Evolutionary conservation across 306 rosid genomes (phyloP).

Genomic region (Castanea mollissima): DNA sequence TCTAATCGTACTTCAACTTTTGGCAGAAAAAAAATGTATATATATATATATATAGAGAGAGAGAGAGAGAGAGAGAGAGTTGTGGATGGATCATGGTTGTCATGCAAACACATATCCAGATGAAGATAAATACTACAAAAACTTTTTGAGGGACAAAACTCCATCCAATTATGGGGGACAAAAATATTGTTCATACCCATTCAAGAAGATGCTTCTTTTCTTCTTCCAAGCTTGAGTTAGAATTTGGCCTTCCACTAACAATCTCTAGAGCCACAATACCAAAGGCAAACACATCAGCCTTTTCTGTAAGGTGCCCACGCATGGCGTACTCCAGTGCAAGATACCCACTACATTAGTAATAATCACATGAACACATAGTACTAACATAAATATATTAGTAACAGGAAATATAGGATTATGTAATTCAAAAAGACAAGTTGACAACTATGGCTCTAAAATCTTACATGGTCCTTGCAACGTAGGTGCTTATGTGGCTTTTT

Average conservation of each 20-base stretch:
- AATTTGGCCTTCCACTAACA: constrained; percentile 71
- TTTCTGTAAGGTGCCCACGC: constrained; percentile 90
- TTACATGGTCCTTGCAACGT: constrained; percentile 83
- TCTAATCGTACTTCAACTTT: too few species aligned
- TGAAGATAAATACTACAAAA: too few species aligned
- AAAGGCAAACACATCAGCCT: constrained; percentile 86
- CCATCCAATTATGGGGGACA: neutral
- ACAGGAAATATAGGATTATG: neutral
- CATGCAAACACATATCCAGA: too few species aligned
- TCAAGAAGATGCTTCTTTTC: constrained; percentile 70
- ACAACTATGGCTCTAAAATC: constrained; percentile 6
- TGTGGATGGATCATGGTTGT: too few species aligned
- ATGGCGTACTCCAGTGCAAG: constrained; percentile 91
- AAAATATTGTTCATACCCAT: constrained; percentile 52
- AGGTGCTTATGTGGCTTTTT: constrained; percentile 74
- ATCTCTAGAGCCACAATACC: constrained; percentile 81
- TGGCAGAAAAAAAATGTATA: neutral
- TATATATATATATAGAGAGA: too few species aligned
- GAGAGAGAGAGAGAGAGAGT: too few species aligned
- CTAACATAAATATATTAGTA: constrained; percentile 1
- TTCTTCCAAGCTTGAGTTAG: constrained; percentile 55
- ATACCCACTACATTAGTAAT: constrained; percentile 56
- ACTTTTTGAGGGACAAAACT: neutral
- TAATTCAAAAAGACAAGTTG: neutral
- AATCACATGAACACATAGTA: neutral